These are phyloP conservation scores for Saccharomyces pastorianus DNA, from an alignment of 1,139 yeast species.

Conservation along the genomic window DNA sequence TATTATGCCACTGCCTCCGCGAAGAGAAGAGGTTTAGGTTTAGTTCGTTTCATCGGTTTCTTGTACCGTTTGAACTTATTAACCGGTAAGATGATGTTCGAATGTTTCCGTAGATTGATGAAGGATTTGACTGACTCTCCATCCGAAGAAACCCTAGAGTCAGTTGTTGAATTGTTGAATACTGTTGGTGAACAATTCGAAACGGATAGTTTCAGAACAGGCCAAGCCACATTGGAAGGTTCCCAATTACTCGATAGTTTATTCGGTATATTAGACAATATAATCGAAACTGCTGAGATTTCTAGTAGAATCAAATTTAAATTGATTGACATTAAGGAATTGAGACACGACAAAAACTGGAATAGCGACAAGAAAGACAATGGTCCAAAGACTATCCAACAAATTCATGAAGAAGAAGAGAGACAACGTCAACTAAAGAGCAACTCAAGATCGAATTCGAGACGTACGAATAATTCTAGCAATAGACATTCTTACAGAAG, in stretches of 20 bases:
- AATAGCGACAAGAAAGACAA: conserved; percentile 45
- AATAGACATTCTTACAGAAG: conserved; percentile 22
- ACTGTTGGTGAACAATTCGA: conserved; percentile 88
- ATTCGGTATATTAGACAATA: conserved; percentile 52
- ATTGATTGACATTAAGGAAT: conserved; percentile 82
- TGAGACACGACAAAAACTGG: conserved; percentile 44
- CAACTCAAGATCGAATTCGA: conserved; percentile 27
- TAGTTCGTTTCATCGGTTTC: conserved; percentile 93
- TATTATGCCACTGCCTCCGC: conserved; percentile 88
- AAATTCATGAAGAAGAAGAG: conserved; percentile 76
- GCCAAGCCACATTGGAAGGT: conserved; percentile 27
- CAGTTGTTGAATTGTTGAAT: conserved; percentile 71
- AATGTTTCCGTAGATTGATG: conserved; percentile 53
- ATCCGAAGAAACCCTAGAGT: conserved; percentile 86
- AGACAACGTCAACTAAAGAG: conserved; percentile 37
- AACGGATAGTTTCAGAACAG: conserved; percentile 30
- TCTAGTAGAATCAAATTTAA: conserved; percentile 80
- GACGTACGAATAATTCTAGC: conserved; percentile 23
- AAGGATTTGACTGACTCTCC: conserved; percentile 63
- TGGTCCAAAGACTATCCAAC: conserved; percentile 91
- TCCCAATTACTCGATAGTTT: conserved; percentile 47
- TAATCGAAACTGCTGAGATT: conserved; percentile 50
- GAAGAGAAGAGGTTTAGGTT: conserved; percentile 96
- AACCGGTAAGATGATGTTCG: conserved; percentile 68
- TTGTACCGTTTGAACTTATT: conserved; percentile 72